phyloP scores from a whole-genome alignment of 768 basidiomycete genomes.

The Tricholoma hemisulphureum region DNA sequence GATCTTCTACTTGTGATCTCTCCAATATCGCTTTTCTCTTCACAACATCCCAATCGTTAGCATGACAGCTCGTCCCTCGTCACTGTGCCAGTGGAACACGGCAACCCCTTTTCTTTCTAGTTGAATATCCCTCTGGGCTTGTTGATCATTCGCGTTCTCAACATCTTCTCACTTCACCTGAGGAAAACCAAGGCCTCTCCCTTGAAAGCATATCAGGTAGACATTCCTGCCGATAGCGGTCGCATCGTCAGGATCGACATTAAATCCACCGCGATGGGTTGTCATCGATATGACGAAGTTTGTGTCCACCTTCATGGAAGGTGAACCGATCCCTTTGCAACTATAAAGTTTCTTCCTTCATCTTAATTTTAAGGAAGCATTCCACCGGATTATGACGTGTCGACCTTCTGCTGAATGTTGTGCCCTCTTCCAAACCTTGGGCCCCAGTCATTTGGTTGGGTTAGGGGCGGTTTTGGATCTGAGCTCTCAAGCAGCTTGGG shows the following conservation, averaged over 20 bases:
- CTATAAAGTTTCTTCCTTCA: conserved; percentile 59
- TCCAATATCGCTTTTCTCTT: neutral
- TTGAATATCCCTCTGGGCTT: conserved; percentile 65
- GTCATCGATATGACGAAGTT: conserved; percentile 78
- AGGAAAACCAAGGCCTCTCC: conserved; percentile 25
- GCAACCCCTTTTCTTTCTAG: conserved; percentile 56
- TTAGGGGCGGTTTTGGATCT: conserved; percentile 52
- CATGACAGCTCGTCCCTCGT: conserved; percentile 47
- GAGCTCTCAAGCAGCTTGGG: conserved; percentile 54
- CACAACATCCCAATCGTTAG: conserved; percentile 18
- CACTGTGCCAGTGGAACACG: conserved; percentile 48
- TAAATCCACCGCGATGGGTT: conserved; percentile 52
- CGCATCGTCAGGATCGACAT: conserved; percentile 51
- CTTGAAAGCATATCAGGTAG: conserved; percentile 41
- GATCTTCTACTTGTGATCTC: neutral
- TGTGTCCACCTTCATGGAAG: conserved; percentile 10
- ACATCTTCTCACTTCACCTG: conserved; percentile 29
- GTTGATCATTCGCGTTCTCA: conserved; percentile 56
- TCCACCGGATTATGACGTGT: conserved; percentile 58
- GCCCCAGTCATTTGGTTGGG: conserved; percentile 15
- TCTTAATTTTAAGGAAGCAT: conserved; percentile 54
- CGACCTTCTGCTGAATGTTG: conserved; percentile 47
- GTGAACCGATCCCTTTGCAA: neutral
- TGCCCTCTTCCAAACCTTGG: conserved; percentile 48
- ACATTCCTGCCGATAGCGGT: conserved; percentile 53